A percentile compares a stretch with the other conserved stretches of the same genome.
Evolutionary conservation across 2,329 filamentous ascomycete species (phyloP).

Genomic region (Colletotrichum nymphaeae): DNA sequence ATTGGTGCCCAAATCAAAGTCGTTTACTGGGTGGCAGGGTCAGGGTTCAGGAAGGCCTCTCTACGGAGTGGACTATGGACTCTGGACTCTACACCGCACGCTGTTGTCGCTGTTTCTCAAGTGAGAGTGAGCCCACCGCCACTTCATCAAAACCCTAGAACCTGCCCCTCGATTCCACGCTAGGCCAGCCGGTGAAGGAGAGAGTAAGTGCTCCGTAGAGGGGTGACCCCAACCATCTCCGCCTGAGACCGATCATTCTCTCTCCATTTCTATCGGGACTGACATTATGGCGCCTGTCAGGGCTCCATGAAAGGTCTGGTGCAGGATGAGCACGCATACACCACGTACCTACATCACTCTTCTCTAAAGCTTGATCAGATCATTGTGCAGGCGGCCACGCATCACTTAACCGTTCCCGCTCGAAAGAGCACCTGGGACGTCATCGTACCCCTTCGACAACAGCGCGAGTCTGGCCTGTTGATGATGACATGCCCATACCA

Average conservation of each 20-base stretch:
- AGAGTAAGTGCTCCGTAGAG: not conserved
- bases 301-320: not conserved
- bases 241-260: not conserved
- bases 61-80: not conserved
- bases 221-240: conserved; percentile 21
- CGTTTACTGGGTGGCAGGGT: conserved; percentile 5
- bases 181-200: conserved; percentile 22
- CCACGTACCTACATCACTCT: not conserved
- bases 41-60: not conserved
- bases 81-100: not conserved
- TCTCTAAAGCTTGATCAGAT: conserved; percentile 21
- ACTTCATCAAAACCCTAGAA: conserved; percentile 4
- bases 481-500: conserved; percentile 4
- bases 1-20: not conserved
- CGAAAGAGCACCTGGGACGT: conserved; percentile 16
- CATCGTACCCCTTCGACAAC: not conserved
- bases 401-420: not conserved
- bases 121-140: conserved; percentile 23
- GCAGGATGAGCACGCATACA: not conserved
- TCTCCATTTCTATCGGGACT: not conserved
- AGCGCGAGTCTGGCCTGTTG: not conserved
- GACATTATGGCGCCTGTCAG: not conserved
- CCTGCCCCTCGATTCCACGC: conserved; percentile 21
- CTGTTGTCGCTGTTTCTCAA: not conserved
- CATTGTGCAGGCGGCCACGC: conserved; percentile 14